Percentiles rank a stretch among this genome's conserved stretches.
These are phyloP conservation scores for Tilletia horrida DNA, from an alignment of 1,284 basidiomycete species.

Conservation along the genomic window DNA sequence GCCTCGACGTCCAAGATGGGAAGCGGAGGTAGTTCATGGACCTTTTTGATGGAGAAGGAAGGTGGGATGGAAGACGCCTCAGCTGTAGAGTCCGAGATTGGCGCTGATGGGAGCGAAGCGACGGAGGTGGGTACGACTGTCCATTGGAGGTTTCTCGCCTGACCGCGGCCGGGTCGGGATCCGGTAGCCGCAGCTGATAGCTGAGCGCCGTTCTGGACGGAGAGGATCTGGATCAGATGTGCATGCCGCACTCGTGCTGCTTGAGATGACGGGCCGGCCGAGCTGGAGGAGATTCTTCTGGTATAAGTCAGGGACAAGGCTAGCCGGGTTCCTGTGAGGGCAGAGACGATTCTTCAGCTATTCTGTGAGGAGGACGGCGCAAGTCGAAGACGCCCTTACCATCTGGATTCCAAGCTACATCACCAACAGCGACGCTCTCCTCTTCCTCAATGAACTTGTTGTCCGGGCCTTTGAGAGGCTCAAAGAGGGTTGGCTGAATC, in stretches of 20 bases:
- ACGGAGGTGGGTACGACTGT: conserved; percentile 1
- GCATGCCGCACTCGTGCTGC: conserved; percentile 16
- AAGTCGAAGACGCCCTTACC: background rate
- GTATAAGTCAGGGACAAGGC: conserved; percentile 26
- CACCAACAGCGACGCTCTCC: conserved; percentile 30
- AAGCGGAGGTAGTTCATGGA: background rate
- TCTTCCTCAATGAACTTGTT: conserved; percentile 23
- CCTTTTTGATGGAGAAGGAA: background rate
- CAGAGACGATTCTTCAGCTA: too few relatives aligned
- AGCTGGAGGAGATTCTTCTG: conserved; percentile 18
- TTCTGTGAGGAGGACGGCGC: too few relatives aligned
- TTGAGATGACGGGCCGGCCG: conserved; percentile 22
- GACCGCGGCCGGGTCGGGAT: background rate
- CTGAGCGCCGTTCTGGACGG: conserved; percentile 31
- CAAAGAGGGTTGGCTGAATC: conserved; percentile 28
- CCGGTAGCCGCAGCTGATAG: conserved; percentile 23
- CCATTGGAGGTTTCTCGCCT: conserved; percentile 1
- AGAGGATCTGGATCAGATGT: conserved; percentile 28
- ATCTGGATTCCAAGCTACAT: conserved; percentile 31
- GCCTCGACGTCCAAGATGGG: conserved; percentile 1
- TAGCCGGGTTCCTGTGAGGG: conserved; percentile 26
- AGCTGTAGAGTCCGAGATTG: background rate
- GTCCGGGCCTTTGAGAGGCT: conserved; percentile 16
- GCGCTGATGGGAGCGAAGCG: background rate
- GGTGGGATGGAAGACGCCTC: background rate